Conservation (phyloP, 2,329 filamentous ascomycete genomes). For the Diaporthe amygdali region DNA sequence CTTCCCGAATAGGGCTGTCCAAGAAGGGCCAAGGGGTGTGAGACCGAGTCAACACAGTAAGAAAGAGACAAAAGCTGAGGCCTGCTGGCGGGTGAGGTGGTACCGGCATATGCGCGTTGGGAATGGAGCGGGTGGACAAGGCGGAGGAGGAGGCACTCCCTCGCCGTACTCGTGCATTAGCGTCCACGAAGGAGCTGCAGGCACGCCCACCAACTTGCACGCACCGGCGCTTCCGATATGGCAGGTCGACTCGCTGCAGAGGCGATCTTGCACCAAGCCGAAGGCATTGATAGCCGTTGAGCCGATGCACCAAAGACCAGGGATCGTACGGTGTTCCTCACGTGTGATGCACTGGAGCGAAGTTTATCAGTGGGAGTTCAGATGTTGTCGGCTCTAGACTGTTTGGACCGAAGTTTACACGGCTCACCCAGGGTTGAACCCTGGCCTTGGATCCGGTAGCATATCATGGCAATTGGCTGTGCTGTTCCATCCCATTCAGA, state of each 20-base stretch:
- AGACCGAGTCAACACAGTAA: neutral
- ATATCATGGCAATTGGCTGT: too few species aligned
- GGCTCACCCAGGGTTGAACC: neutral
- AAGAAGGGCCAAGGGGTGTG: neutral
- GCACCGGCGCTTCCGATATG: neutral
- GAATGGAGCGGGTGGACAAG: neutral
- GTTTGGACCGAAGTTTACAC: neutral
- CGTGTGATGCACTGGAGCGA: neutral
- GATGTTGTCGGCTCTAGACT: too few species aligned
- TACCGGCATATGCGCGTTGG: neutral
- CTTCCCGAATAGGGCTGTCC: neutral
- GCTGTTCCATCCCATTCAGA: too few species aligned
- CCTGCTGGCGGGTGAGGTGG: neutral
- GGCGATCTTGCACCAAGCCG: neutral
- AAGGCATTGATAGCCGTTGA: neutral
- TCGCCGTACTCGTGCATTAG: neutral
- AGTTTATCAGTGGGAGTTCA: too few species aligned
- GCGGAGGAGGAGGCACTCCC: neutral
- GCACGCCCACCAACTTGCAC: neutral
- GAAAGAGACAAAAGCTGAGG: neutral
- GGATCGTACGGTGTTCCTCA: too few species aligned
- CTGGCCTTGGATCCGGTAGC: too few species aligned
- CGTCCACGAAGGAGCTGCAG: constrained; percentile 4
- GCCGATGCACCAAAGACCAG: neutral
- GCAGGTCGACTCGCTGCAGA: neutral